A percentile compares a stretch with the other conserved stretches of the same genome.
phyloP scores from a whole-genome alignment of 352 stramenopile genomes.

The Globisporangium polare region DNA sequence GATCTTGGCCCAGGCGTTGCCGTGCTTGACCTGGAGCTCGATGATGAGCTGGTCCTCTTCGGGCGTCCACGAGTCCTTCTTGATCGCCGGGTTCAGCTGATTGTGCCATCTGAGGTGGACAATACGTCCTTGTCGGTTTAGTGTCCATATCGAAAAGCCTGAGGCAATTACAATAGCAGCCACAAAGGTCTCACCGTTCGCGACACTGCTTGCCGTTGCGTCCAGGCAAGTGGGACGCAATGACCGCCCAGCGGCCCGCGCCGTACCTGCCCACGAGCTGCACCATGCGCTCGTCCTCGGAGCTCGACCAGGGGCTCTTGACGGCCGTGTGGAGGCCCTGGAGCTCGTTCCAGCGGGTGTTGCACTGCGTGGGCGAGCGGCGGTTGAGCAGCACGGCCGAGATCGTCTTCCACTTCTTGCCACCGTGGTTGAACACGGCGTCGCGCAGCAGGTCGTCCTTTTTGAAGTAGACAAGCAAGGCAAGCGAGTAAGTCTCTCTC shows the following conservation, averaged over 20 bases:
- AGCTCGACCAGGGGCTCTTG: constrained; percentile 31
- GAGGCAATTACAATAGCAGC: no score
- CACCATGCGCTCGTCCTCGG: constrained; percentile 44
- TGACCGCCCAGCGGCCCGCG: constrained; percentile 44
- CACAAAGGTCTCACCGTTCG: constrained; percentile 27
- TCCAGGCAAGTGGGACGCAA: constrained; percentile 51
- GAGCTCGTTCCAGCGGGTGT: constrained; percentile 33
- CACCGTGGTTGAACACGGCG: background rate
- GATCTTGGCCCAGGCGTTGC: constrained; percentile 50
- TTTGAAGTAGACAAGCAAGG: background rate
- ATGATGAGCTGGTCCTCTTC: constrained; percentile 36
- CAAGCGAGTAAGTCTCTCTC: background rate
- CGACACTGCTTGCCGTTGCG: constrained; percentile 73
- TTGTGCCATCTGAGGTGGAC: constrained; percentile 19
- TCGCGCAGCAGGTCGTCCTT: background rate
- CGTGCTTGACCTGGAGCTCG: constrained; percentile 23
- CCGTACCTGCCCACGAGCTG: constrained; percentile 39
- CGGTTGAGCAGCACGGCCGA: background rate
- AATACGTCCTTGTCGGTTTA: background rate
- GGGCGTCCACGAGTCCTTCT: constrained; percentile 26
- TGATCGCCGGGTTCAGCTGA: constrained; percentile 40
- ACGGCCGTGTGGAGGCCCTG: constrained; percentile 24
- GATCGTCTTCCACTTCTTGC: constrained; percentile 1
- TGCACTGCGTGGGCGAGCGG: constrained; percentile 1
- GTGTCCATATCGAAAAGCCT: background rate